Percentiles rank a stretch among this genome's conserved stretches.
Conservation (phyloP, 306 rosid species). For the Alnus rubra region DNA sequence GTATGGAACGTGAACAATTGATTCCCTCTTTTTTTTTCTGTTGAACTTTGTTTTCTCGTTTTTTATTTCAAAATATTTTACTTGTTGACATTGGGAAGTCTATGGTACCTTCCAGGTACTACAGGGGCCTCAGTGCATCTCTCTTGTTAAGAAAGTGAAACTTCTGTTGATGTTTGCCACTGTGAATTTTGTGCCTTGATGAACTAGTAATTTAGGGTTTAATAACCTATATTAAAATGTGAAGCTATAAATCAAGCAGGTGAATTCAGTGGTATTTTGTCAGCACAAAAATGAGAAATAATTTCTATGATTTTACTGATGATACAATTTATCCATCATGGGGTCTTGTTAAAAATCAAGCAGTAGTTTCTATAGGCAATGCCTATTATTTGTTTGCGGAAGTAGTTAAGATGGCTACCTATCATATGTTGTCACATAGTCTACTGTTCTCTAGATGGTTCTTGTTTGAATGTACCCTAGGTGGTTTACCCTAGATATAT, state of each 20-base stretch:
- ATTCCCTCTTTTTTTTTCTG: neutral
- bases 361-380: slow-evolving; percentile 11
- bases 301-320: neutral
- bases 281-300: neutral
- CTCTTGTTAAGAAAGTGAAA: neutral
- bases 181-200: neutral
- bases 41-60: neutral
- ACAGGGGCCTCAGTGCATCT: neutral
- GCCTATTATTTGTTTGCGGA: neutral
- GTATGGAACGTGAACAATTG: slow-evolving; percentile 31
- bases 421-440: slow-evolving; percentile 9
- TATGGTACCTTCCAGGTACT: slow-evolving; percentile 14
- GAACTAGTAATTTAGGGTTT: neutral
- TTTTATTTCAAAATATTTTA: neutral
- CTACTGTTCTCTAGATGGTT: slow-evolving; percentile 14
- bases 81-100: slow-evolving; percentile 8
- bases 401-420: neutral
- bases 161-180: neutral
- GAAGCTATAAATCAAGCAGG: neutral
- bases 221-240: neutral
- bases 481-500: slow-evolving; percentile 14
- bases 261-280: neutral
- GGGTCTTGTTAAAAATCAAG: neutral
- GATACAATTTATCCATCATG: neutral
- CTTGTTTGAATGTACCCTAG: slow-evolving; percentile 23